A percentile compares a stretch with the other conserved stretches of the same genome.
Conservation (phyloP, 2,329 filamentous ascomycete genomes). For the Biscogniauxia mediterranea region DNA sequence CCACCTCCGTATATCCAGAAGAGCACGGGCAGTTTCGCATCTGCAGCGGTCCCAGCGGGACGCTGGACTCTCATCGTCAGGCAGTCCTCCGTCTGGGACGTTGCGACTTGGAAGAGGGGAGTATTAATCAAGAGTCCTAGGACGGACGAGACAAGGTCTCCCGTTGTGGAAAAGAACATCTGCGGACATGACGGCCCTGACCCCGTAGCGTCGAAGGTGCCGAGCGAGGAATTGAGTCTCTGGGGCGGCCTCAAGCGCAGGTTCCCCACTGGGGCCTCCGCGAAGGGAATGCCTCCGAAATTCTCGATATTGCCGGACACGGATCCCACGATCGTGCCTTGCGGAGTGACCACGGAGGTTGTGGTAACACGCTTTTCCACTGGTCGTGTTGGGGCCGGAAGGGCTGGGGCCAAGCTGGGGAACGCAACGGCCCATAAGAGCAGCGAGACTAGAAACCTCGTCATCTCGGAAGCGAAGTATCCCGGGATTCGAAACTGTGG, state of each 20-base stretch:
- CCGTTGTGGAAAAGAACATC: constrained; percentile 55
- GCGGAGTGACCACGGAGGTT: constrained; percentile 26
- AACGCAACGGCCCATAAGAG: constrained; percentile 12
- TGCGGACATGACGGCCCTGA: constrained; percentile 67
- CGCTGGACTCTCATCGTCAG: constrained; percentile 60
- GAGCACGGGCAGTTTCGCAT: constrained; percentile 61
- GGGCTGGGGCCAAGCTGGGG: constrained; percentile 20
- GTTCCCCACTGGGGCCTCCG: constrained; percentile 63
- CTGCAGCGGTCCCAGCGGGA: constrained; percentile 52
- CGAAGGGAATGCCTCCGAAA: constrained; percentile 75
- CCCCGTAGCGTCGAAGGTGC: constrained; percentile 59
- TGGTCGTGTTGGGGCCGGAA: constrained; percentile 18
- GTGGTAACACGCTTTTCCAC: constrained; percentile 22
- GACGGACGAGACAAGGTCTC: constrained; percentile 38
- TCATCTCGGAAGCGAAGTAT: constrained; percentile 9
- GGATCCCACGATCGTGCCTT: constrained; percentile 31
- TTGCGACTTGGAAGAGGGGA: constrained; percentile 55
- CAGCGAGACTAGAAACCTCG: constrained; percentile 9
- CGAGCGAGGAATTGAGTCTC: constrained; percentile 52
- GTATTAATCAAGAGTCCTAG: constrained; percentile 51
- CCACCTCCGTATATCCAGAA: constrained; percentile 72
- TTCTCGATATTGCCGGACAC: constrained; percentile 51
- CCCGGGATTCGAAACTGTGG: background rate
- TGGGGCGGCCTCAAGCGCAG: constrained; percentile 70
- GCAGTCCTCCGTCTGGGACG: constrained; percentile 61